Conservation (phyloP, 768 basidiomycete genomes). For the Mycena amicta region DNA sequence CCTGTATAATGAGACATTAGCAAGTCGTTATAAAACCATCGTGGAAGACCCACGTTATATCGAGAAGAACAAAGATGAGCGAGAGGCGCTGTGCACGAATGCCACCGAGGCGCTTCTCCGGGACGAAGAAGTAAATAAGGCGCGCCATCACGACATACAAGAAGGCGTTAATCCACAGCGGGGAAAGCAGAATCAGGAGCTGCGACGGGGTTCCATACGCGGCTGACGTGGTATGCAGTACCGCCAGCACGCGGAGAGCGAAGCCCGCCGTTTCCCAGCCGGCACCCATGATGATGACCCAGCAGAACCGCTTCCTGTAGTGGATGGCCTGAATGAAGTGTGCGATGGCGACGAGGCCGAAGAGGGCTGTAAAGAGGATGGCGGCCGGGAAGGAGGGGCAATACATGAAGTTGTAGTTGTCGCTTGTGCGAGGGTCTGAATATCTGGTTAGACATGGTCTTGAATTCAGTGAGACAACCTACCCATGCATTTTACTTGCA, state of each 20-base stretch:
- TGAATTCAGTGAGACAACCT: too few relatives aligned
- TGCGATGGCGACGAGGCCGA: slow-evolving; percentile 17
- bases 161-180: slow-evolving; percentile 32
- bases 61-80: slow-evolving; percentile 21
- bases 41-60: slow-evolving; percentile 17
- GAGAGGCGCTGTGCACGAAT: slow-evolving; percentile 22
- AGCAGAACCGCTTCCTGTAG: slow-evolving; percentile 27
- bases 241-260: slow-evolving; percentile 14
- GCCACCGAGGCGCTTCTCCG: slow-evolving; percentile 21
- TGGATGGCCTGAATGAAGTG: slow-evolving; percentile 24
- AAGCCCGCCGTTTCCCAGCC: slow-evolving; percentile 26
- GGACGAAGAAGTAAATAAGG: slow-evolving; percentile 25
- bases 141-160: slow-evolving; percentile 27
- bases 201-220: slow-evolving; percentile 16
- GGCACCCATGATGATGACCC: slow-evolving; percentile 28
- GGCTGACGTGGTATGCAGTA: slow-evolving; percentile 10
- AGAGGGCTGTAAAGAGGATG: slow-evolving; percentile 23
- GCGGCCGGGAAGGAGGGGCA: slow-evolving; percentile 27
- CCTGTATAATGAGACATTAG: background rate
- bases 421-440: slow-evolving; percentile 10
- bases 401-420: slow-evolving; percentile 18
- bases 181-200: slow-evolving; percentile 26
- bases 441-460: too few relatives aligned
- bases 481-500: slow-evolving; percentile 7
- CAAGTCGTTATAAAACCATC: background rate